Evolutionary conservation across 2,329 filamentous ascomycete species (phyloP).

Genomic region (Camillea tinctor): DNA sequence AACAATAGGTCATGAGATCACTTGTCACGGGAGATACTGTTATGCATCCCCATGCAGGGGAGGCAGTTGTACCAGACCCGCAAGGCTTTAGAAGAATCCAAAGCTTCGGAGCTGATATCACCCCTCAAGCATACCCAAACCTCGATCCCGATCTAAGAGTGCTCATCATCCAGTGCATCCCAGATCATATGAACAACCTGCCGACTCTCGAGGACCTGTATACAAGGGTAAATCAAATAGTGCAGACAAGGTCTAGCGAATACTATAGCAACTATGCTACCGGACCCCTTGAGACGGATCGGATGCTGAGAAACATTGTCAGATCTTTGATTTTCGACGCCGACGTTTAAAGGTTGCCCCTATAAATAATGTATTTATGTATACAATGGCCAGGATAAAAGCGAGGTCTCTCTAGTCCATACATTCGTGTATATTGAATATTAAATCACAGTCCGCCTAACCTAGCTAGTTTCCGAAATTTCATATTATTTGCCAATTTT

Average conservation of each 20-base stretch:
- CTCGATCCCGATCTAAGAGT: not conserved
- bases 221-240: not conserved
- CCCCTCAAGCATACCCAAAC: not conserved
- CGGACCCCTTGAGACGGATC: not conserved
- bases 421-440: no score
- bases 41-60: not conserved
- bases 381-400: no score
- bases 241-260: not conserved
- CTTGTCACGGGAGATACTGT: not conserved
- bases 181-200: not conserved
- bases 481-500: no score
- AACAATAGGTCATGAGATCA: not conserved
- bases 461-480: no score
- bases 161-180: not conserved
- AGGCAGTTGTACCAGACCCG: no score
- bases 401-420: no score
- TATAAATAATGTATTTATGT: no score
- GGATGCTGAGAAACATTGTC: not conserved
- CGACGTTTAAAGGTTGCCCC: not conserved
- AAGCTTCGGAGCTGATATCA: not conserved
- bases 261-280: not conserved
- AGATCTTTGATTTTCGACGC: not conserved
- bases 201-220: not conserved
- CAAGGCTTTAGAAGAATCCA: not conserved
- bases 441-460: no score